These are phyloP conservation scores for Monosporascus sp. DNA, from an alignment of 2,329 filamentous ascomycete genomes.

Conservation along the genomic window DNA sequence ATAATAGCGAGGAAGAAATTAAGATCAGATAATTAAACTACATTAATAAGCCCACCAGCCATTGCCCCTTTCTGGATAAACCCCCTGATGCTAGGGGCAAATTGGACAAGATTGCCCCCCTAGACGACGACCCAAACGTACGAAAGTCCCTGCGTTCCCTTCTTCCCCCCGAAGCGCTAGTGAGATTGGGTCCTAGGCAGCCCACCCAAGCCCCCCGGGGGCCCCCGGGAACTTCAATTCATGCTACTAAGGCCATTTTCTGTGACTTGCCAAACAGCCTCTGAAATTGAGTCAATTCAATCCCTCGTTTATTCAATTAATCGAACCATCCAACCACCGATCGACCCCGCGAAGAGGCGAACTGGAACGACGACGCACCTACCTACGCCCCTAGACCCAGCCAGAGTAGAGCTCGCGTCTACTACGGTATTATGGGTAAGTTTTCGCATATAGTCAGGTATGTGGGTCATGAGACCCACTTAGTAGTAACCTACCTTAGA, in stretches of 20 bases:
- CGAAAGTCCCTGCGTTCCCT: not conserved
- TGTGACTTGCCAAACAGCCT: slow-evolving; percentile 4
- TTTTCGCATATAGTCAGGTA: too few species aligned
- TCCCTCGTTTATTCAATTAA: slow-evolving; percentile 11
- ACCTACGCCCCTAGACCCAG: not conserved
- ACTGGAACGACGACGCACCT: not conserved
- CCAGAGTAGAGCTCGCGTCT: too few species aligned
- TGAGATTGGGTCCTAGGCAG: slow-evolving; percentile 30
- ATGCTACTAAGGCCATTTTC: slow-evolving; percentile 15
- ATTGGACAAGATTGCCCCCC: slow-evolving; percentile 17
- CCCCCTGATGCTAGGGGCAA: slow-evolving; percentile 13
- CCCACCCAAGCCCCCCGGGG: slow-evolving; percentile 16
- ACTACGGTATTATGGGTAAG: too few species aligned
- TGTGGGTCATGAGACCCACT: too few species aligned
- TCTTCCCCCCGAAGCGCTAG: slow-evolving; percentile 28
- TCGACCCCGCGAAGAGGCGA: slow-evolving; percentile 1
- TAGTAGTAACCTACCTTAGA: too few species aligned
- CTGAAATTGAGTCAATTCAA: slow-evolving; percentile 14
- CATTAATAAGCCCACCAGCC: slow-evolving; percentile 6
- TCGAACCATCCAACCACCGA: slow-evolving; percentile 18
- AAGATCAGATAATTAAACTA: slow-evolving; percentile 7
- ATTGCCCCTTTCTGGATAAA: slow-evolving; percentile 6
- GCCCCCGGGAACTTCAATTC: slow-evolving; percentile 18
- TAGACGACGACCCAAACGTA: slow-evolving; percentile 8
- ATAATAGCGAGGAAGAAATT: not conserved